Percentiles rank a stretch among this genome's conserved stretches.
These are phyloP conservation scores for Galerina sulciceps DNA, from an alignment of 768 basidiomycete genomes.

Conservation along the genomic window DNA sequence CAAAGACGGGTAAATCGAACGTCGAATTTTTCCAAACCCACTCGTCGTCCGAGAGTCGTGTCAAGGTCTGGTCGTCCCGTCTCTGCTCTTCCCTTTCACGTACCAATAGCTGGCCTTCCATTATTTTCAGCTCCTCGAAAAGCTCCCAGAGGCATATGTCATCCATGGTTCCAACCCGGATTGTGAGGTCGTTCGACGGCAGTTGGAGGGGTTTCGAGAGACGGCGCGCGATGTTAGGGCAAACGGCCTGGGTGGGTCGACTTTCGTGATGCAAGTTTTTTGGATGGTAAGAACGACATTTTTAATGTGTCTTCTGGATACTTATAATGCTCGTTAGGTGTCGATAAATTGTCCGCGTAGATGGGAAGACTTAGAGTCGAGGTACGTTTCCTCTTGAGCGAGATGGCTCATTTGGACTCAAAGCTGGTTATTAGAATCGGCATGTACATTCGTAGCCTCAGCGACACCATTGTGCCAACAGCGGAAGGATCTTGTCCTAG, in stretches of 20 bases:
- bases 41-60: conserved; percentile 72
- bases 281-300: too few relatives aligned
- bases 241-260: conserved; percentile 5
- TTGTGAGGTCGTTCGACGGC: conserved; percentile 48
- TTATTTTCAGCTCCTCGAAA: conserved; percentile 48
- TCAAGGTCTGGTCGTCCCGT: conserved; percentile 73
- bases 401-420: too few relatives aligned
- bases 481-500: too few relatives aligned
- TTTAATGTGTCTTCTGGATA: too few relatives aligned
- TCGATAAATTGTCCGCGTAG: too few relatives aligned
- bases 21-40: conserved; percentile 80
- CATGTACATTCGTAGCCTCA: too few relatives aligned
- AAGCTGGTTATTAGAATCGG: too few relatives aligned
- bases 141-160: conserved; percentile 60
- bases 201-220: conserved; percentile 36
- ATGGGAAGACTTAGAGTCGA: too few relatives aligned
- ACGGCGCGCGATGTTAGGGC: conserved; percentile 15
- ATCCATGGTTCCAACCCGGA: conserved; percentile 59
- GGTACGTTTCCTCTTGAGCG: too few relatives aligned
- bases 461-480: too few relatives aligned
- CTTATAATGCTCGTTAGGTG: too few relatives aligned
- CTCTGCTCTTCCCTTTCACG: background rate
- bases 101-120: background rate
- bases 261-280: too few relatives aligned
- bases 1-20: conserved; percentile 29